Conservation (phyloP, 148 eudicot genomes). For the Pharnaceum exiguum region DNA sequence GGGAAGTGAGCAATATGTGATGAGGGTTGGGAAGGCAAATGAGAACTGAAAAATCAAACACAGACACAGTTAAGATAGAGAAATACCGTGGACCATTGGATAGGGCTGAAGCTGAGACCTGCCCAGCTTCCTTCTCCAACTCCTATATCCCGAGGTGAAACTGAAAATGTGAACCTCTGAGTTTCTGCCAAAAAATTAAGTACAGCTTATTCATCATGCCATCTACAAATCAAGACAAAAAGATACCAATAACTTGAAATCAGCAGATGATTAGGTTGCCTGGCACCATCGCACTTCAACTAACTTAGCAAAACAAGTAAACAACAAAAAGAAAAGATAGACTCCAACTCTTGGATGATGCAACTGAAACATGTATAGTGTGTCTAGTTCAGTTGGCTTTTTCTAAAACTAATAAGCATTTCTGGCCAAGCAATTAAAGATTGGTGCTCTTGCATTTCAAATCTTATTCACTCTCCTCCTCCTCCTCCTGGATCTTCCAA, state of each 20-base stretch:
- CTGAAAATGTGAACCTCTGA: slow-evolving; percentile 44
- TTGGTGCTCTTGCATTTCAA: too few species aligned
- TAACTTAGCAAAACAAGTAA: too few species aligned
- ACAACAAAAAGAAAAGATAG: too few species aligned
- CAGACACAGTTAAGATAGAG: background rate
- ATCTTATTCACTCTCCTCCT: too few species aligned
- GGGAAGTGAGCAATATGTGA: too few species aligned
- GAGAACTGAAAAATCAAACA: background rate
- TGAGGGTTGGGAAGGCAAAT: background rate
- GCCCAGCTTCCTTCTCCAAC: slow-evolving; percentile 84
- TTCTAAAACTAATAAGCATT: too few species aligned
- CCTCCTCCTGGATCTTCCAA: too few species aligned
- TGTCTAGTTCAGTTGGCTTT: too few species aligned
- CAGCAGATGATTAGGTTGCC: background rate
- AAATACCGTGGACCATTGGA: slow-evolving; percentile 60
- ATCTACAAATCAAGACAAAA: background rate
- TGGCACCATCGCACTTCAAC: too few species aligned
- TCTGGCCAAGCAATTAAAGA: too few species aligned
- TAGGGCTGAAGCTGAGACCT: slow-evolving; percentile 70
- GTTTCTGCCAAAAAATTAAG: slow-evolving; percentile 30
- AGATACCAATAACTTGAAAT: background rate
- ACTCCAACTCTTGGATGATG: too few species aligned
- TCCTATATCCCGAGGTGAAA: slow-evolving; percentile 56
- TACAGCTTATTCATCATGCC: background rate
- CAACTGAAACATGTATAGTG: too few species aligned